A percentile compares a stretch with the other conserved stretches of the same genome.
Evolutionary conservation across 2,329 filamentous ascomycete species (phyloP).

Genomic region (Paracorniculantispora psalliotae): DNA sequence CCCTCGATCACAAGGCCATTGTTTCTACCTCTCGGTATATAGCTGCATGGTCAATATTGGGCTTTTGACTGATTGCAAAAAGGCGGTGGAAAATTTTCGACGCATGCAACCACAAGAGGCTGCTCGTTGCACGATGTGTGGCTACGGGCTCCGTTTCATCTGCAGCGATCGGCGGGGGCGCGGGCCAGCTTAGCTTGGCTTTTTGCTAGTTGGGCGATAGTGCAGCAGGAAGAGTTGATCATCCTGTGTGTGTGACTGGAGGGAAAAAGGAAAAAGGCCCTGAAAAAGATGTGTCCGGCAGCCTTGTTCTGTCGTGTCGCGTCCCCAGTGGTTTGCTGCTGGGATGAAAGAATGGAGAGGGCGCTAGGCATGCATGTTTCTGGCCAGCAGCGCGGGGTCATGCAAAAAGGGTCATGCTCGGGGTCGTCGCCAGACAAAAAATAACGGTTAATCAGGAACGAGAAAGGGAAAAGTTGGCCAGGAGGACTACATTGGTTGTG

Average conservation of each 20-base stretch:
- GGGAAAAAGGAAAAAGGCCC: not conserved
- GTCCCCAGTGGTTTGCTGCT: not conserved
- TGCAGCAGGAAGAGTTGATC: not conserved
- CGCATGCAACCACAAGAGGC: not conserved
- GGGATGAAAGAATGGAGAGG: not conserved
- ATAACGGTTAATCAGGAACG: too few relatives aligned
- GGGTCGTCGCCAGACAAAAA: not conserved
- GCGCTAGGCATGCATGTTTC: constrained; percentile 4
- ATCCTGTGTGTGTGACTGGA: not conserved
- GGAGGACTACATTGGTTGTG: too few relatives aligned
- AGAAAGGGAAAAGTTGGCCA: not conserved
- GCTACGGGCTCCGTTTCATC: not conserved
- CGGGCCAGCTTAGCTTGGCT: too few relatives aligned
- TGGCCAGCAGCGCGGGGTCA: not conserved
- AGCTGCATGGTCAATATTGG: too few relatives aligned
- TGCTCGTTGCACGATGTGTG: not conserved
- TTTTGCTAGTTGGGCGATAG: too few relatives aligned
- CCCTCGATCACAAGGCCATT: too few relatives aligned
- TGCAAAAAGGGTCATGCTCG: not conserved
- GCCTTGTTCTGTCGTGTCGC: not conserved
- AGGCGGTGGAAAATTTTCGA: not conserved
- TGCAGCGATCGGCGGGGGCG: not conserved
- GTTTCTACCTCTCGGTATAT: too few relatives aligned
- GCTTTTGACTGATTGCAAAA: not conserved
- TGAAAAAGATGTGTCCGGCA: not conserved